These are phyloP conservation scores for Tribonema minus DNA, from an alignment of 108 stramenopile genomes.

Conservation along the genomic window DNA sequence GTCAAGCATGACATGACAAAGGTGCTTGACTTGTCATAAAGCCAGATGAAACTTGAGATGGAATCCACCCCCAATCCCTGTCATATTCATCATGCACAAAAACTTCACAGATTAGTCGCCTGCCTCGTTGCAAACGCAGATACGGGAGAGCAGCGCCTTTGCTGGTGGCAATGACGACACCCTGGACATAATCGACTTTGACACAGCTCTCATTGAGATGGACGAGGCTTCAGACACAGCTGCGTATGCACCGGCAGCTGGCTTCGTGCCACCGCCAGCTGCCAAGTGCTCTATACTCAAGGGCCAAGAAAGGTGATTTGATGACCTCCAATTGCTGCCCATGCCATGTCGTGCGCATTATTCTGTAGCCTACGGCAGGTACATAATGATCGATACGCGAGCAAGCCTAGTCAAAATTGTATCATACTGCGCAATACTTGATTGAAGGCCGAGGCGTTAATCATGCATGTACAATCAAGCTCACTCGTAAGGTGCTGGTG, in stretches of 20 bases:
- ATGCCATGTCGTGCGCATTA: not conserved
- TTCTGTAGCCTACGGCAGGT: too few species aligned
- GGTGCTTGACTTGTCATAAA: too few species aligned
- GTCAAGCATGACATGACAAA: too few species aligned
- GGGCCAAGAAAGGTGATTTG: not conserved
- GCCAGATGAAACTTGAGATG: too few species aligned
- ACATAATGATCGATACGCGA: too few species aligned
- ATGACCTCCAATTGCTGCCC: not conserved
- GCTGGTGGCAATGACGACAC: conserved; percentile 7
- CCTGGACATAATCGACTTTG: conserved; percentile 28
- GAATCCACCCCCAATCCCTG: too few species aligned
- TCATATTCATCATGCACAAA: too few species aligned
- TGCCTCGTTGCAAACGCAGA: not conserved
- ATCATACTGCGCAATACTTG: too few species aligned
- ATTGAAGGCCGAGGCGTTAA: too few species aligned
- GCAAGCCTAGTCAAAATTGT: too few species aligned
- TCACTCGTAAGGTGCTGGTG: not conserved
- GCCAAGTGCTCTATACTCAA: not conserved
- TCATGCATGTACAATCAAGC: too few species aligned
- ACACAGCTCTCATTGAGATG: conserved; percentile 25
- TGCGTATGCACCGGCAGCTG: not conserved
- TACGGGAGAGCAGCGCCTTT: conserved; percentile 38
- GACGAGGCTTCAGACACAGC: conserved; percentile 12
- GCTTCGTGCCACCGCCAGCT: not conserved
- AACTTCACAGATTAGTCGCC: not conserved